These are phyloP conservation scores for Fusarium vanettenii DNA, from an alignment of 2,329 filamentous ascomycete species.

Conservation along the genomic window DNA sequence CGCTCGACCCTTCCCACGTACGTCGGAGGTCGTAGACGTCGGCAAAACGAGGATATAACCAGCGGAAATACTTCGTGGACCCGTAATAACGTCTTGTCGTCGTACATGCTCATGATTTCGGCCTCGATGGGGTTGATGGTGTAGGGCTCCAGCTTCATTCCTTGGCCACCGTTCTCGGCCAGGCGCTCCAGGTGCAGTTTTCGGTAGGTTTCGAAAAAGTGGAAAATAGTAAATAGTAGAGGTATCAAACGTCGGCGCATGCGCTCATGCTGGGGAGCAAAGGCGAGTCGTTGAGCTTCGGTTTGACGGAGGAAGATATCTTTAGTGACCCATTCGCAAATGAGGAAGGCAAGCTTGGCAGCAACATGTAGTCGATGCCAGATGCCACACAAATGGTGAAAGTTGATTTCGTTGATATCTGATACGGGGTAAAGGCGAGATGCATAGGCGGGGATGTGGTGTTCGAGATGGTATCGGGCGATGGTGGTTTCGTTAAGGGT, in stretches of 20 bases:
- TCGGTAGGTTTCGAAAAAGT: conserved; percentile 75
- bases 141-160: conserved; percentile 64
- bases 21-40: conserved; percentile 71
- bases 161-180: conserved; percentile 61
- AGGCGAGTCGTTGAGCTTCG: conserved; percentile 65
- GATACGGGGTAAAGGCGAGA: conserved; percentile 67
- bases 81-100: conserved; percentile 70
- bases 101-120: conserved; percentile 73
- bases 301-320: conserved; percentile 72
- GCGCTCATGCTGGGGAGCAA: conserved; percentile 69
- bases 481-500: conserved; percentile 71
- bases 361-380: conserved; percentile 75
- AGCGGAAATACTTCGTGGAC: conserved; percentile 75
- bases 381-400: conserved; percentile 72
- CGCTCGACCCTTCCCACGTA: conserved; percentile 73
- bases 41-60: conserved; percentile 72
- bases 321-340: conserved; percentile 73
- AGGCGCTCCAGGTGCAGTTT: conserved; percentile 69
- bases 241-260: conserved; percentile 74
- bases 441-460: conserved; percentile 71
- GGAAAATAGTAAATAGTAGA: conserved; percentile 72
- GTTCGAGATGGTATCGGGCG: conserved; percentile 69
- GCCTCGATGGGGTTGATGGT: conserved; percentile 72
- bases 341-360: conserved; percentile 69
- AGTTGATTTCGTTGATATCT: conserved; percentile 60